Percentiles rank a stretch among this genome's conserved stretches.
These are phyloP conservation scores for Castanospermum australe DNA, from an alignment of 306 rosid species.

Conservation along the genomic window DNA sequence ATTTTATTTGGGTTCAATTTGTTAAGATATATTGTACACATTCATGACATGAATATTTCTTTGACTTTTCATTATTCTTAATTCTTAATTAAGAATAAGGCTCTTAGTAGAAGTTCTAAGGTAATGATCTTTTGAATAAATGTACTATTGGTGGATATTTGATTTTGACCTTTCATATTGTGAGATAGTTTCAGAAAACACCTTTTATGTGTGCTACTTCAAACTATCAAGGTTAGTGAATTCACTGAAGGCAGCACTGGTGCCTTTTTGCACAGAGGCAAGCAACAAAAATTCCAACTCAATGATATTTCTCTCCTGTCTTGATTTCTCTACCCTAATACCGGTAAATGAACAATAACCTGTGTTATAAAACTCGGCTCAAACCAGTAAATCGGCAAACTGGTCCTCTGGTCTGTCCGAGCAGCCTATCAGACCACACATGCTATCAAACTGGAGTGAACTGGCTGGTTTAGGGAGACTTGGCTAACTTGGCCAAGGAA, in stretches of 20 bases:
- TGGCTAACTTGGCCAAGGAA: no score
- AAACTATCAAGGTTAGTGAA: neutral
- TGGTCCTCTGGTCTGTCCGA: no score
- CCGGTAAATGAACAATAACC: neutral
- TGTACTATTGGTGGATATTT: neutral
- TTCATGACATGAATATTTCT: neutral
- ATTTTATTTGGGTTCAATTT: neutral
- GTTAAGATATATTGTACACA: neutral
- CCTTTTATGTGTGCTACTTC: neutral
- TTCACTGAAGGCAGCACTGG: neutral
- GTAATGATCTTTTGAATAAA: neutral
- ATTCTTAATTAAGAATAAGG: no score
- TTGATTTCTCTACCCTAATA: neutral
- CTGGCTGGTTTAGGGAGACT: no score
- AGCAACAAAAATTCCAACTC: neutral
- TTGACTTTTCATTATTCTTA: neutral
- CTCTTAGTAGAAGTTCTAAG: neutral
- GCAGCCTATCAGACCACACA: no score
- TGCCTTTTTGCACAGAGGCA: neutral
- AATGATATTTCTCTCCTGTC: neutral
- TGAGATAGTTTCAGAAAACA: neutral
- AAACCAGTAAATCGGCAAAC: no score
- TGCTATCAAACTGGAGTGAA: no score
- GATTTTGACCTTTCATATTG: neutral
- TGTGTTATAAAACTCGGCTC: no score